Percentiles rank a stretch among this genome's conserved stretches.
These are phyloP conservation scores for Persicaria tinctoria DNA, from an alignment of 148 eudicot species.

Conservation along the genomic window DNA sequence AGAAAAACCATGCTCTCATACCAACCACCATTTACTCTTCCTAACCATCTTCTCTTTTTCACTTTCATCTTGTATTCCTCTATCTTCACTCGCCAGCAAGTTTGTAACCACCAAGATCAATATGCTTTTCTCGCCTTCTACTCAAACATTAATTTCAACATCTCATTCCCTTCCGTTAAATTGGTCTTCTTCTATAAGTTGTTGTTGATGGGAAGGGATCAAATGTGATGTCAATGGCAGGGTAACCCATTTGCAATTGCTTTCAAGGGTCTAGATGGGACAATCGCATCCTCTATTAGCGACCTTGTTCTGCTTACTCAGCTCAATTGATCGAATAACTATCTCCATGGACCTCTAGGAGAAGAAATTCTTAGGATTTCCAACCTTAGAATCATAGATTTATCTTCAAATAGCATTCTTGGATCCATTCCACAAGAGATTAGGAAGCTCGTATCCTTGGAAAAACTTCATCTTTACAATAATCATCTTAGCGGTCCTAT, in stretches of 20 bases:
- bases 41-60: not conserved
- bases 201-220: conserved; percentile 79
- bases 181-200: conserved; percentile 46
- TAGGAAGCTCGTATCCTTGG: not conserved
- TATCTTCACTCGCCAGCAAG: not conserved
- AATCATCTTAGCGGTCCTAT: not conserved
- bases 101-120: conserved; percentile 4
- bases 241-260: conserved; percentile 41
- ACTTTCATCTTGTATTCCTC: not conserved
- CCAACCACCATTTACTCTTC: not conserved
- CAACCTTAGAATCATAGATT: not conserved
- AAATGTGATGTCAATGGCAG: conserved; percentile 36
- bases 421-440: conserved; percentile 1
- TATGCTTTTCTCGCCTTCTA: not conserved
- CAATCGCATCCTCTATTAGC: conserved; percentile 33
- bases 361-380: not conserved
- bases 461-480: not conserved
- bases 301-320: conserved; percentile 44
- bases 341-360: not conserved
- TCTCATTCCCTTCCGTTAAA: conserved; percentile 25
- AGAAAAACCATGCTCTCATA: not conserved
- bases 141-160: conserved; percentile 3
- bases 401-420: not conserved
- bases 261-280: conserved; percentile 45
- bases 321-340: conserved; percentile 41